Evolutionary conservation across 2,329 filamentous ascomycete genomes (phyloP).

Genomic region (Hysterium pulicare): DNA sequence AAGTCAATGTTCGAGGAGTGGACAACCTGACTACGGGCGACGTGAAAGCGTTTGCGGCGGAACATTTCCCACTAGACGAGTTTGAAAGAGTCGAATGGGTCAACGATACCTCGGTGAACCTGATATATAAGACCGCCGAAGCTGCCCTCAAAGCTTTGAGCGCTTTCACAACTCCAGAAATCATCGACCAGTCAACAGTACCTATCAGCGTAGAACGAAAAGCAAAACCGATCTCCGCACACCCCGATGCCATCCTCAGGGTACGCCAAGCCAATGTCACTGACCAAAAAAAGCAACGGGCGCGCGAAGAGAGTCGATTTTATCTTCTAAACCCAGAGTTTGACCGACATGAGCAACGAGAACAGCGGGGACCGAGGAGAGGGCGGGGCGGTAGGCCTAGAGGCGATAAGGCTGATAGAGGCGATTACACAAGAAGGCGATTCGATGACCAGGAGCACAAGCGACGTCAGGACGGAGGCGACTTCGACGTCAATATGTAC

Average conservation of each 20-base stretch:
- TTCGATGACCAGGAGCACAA: conserved; percentile 44
- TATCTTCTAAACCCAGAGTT: conserved; percentile 90
- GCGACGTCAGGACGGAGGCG: conserved; percentile 46
- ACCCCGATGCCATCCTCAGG: conserved; percentile 66
- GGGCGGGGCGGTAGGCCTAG: conserved; percentile 24
- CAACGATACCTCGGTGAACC: conserved; percentile 85
- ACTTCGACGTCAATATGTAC: conserved; percentile 77
- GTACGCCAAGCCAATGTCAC: conserved; percentile 70
- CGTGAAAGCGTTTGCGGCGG: conserved; percentile 69
- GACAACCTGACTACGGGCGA: conserved; percentile 77
- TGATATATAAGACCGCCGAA: conserved; percentile 64
- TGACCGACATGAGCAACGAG: conserved; percentile 71
- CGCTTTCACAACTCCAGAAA: conserved; percentile 52
- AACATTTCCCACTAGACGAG: conserved; percentile 59
- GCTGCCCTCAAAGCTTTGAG: conserved; percentile 54
- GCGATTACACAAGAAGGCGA: conserved; percentile 42
- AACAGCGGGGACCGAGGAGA: conserved; percentile 40
- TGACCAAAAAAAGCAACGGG: conserved; percentile 78
- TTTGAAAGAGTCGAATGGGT: conserved; percentile 82
- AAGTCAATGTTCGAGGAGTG: conserved; percentile 81
- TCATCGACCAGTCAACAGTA: conserved; percentile 35
- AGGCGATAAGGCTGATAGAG: conserved; percentile 25
- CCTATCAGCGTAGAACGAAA: conserved; percentile 62
- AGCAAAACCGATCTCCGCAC: conserved; percentile 65
- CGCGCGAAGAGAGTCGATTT: conserved; percentile 79